Evolutionary conservation across 2,329 filamentous ascomycete species (phyloP).

Genomic region (Alternaria sp.): DNA sequence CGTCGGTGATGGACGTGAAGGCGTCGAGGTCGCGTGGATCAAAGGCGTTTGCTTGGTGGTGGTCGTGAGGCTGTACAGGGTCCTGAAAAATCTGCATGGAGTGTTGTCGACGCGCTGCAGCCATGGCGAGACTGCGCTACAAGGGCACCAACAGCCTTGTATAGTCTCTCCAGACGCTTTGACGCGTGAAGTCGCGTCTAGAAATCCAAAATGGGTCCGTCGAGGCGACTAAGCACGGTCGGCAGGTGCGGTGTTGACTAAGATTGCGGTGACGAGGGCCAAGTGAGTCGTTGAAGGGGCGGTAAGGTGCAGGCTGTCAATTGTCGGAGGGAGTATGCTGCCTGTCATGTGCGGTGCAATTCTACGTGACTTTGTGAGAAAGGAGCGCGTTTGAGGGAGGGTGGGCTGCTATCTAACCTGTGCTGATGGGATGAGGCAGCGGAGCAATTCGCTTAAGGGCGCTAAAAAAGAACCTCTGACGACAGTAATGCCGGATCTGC

Average conservation of each 20-base stretch:
- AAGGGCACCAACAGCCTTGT: constrained; percentile 36
- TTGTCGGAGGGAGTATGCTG: constrained; percentile 26
- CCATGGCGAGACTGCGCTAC: constrained; percentile 50
- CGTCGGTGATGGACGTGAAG: constrained; percentile 52
- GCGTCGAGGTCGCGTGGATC: constrained; percentile 60
- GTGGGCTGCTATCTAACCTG: constrained; percentile 38
- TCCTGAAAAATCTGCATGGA: constrained; percentile 67
- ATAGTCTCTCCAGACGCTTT: constrained; percentile 40
- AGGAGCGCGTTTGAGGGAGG: constrained; percentile 27
- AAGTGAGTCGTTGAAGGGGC: constrained; percentile 18
- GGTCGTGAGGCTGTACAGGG: constrained; percentile 51
- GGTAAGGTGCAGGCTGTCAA: constrained; percentile 22
- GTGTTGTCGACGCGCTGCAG: constrained; percentile 62
- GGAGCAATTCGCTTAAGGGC: constrained; percentile 41
- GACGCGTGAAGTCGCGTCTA: constrained; percentile 51
- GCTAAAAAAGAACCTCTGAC: constrained; percentile 41
- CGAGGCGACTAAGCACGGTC: constrained; percentile 32
- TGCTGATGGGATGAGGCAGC: constrained; percentile 39
- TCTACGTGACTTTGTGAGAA: constrained; percentile 26
- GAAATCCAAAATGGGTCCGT: constrained; percentile 29
- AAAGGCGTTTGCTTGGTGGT: constrained; percentile 53
- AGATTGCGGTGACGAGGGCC: constrained; percentile 45
- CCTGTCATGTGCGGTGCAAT: constrained; percentile 19
- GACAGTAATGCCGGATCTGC: constrained; percentile 22
- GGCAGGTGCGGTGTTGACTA: constrained; percentile 29